Evolutionary conservation across 2,329 filamentous ascomycete genomes (phyloP).

Genomic region (Mycocentrospora acerina): DNA sequence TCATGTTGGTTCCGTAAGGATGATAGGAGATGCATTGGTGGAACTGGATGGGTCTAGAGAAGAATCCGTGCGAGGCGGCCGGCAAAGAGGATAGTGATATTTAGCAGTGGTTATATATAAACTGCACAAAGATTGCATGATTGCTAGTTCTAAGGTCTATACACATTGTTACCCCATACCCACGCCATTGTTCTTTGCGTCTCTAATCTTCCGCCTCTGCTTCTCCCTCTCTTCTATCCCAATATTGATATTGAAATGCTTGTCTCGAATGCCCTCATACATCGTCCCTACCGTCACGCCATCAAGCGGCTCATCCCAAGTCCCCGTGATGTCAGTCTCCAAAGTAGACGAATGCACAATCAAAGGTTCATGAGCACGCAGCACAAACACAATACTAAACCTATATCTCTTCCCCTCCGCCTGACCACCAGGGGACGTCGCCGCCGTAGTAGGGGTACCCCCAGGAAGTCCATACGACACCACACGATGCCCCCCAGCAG

Average conservation of each 20-base stretch:
- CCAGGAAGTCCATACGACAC: constrained; percentile 30
- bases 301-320: constrained; percentile 24
- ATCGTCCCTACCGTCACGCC: constrained; percentile 33
- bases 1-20: no score
- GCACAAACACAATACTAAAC: constrained; percentile 41
- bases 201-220: constrained; percentile 25
- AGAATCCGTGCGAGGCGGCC: no score
- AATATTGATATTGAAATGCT: constrained; percentile 43
- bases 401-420: constrained; percentile 22
- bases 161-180: neutral
- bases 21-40: no score
- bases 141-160: no score
- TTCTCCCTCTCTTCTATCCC: constrained; percentile 32
- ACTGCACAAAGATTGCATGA: no score
- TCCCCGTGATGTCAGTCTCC: constrained; percentile 33
- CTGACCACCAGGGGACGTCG: neutral
- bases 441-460: neutral
- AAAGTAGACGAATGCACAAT: constrained; percentile 26
- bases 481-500: constrained; percentile 38
- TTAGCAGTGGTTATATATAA: no score
- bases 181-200: neutral
- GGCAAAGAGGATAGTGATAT: no score
- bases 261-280: constrained; percentile 31
- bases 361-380: constrained; percentile 34
- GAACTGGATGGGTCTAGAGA: no score